Evolutionary conservation across 768 basidiomycete genomes (phyloP), one percentile per base, ranked within the genome.

Genomic region (Tylopilus felleus): DNA sequence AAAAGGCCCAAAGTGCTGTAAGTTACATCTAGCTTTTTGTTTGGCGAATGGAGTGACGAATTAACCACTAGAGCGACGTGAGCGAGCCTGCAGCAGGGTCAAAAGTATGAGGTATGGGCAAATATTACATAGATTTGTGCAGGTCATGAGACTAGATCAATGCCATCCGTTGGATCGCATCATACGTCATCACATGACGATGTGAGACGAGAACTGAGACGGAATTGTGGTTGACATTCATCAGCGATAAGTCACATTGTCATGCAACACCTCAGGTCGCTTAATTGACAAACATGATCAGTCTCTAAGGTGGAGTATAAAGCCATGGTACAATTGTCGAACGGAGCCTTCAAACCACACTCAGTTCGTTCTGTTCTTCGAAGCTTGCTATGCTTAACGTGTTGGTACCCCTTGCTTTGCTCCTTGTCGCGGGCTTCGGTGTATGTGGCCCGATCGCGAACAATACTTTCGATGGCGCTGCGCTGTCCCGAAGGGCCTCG

Each of bases 331-430:
- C 36, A 19, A 45, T 25, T 33, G 46, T n/a, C 16, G 16, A 40
- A 10, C 12, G 17, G 13, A 5, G 49, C 51, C 29, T 19, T 28
- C 44, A 22, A 28, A 50, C 38, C n/a, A 14, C 43, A 13, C 43
- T 44, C 19, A 31, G 19, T 28, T 51, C 22, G 3, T 19, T 33
- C 47, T 25, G 8, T 40, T 31, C 36, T 44, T 53, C 28, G 27
- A 48, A 48, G 42, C 25, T 67, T 46, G 35, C 35, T 1, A 67
- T 68, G 66, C 21, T 55, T 22, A 3, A 40, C 49, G 16, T 50
- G 35, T 36, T 60, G 53, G 46, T 52, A 17, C 23, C 60, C 9
- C 16, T 67, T 14, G 47, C 50, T 19, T 36, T 60, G 19, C 21
- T 60, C 23, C 48, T 63, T 19, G 21, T 60, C 10, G 47, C 49